Evolutionary conservation across 2,329 filamentous ascomycete genomes (phyloP).

Genomic region (Lachnellula willkommii): DNA sequence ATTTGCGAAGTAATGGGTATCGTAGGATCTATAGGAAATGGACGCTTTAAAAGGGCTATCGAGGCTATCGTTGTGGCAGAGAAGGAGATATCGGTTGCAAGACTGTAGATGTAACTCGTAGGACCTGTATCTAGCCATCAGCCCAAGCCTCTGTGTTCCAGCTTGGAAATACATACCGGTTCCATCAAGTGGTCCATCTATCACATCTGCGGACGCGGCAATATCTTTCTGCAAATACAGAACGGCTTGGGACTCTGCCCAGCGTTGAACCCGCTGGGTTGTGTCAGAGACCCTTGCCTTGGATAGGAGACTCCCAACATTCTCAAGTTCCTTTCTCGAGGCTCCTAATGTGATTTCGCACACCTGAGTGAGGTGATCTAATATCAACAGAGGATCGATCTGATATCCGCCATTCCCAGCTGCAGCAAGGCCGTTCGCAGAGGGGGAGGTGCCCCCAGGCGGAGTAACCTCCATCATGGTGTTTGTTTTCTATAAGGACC

Average conservation of each 20-base stretch:
- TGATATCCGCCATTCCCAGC: slow-evolving; percentile 38
- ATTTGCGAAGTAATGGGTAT: slow-evolving; percentile 82
- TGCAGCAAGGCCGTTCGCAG: slow-evolving; percentile 26
- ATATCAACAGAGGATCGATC: slow-evolving; percentile 62
- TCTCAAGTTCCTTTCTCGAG: slow-evolving; percentile 71
- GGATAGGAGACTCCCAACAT: slow-evolving; percentile 76
- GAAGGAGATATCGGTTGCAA: slow-evolving; percentile 77
- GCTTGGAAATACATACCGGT: slow-evolving; percentile 33
- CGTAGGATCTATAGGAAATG: slow-evolving; percentile 77
- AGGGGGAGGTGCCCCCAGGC: slow-evolving; percentile 19
- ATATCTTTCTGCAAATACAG: slow-evolving; percentile 89
- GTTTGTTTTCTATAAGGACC: slow-evolving; percentile 14
- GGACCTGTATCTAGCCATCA: slow-evolving; percentile 35
- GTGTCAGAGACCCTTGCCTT: slow-evolving; percentile 69
- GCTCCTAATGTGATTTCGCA: slow-evolving; percentile 71
- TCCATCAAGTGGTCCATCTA: slow-evolving; percentile 27
- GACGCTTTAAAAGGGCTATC: slow-evolving; percentile 84
- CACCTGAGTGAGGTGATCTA: slow-evolving; percentile 67
- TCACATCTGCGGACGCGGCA: slow-evolving; percentile 34
- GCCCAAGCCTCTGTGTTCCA: slow-evolving; percentile 25
- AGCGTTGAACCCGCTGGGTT: slow-evolving; percentile 83
- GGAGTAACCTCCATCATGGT: slow-evolving; percentile 31
- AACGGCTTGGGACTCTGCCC: slow-evolving; percentile 78
- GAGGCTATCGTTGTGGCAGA: slow-evolving; percentile 77
- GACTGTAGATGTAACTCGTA: slow-evolving; percentile 66